A percentile compares a stretch with the other conserved stretches of the same genome.
These are phyloP conservation scores for Kwoniella mangroviensis DNA, from an alignment of 768 basidiomycete genomes.

Conservation along the genomic window DNA sequence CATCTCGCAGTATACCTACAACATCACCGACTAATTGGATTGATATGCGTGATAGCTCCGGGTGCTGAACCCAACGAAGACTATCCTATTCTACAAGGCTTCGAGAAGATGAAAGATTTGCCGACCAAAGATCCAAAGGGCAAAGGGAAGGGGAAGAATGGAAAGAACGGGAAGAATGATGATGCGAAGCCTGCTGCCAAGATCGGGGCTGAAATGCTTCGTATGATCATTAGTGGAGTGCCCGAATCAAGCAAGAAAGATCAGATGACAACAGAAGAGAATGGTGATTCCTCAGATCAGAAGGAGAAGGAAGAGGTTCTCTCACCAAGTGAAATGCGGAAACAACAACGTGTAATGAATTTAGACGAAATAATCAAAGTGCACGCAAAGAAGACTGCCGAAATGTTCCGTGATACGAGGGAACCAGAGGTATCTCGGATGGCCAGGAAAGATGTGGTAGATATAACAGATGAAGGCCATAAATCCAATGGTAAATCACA, in stretches of 20 bases:
- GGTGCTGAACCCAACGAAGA: slow-evolving; percentile 18
- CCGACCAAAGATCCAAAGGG: slow-evolving; percentile 27
- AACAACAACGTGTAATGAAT: neutral
- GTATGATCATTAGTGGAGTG: neutral
- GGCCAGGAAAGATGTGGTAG: neutral
- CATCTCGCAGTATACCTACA: too few species aligned
- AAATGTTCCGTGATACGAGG: neutral
- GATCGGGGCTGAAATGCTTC: neutral
- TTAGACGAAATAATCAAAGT: neutral
- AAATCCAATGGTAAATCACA: neutral
- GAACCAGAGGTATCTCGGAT: neutral
- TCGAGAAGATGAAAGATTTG: slow-evolving; percentile 34
- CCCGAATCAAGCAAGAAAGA: neutral
- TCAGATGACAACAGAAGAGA: neutral
- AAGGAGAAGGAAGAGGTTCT: neutral
- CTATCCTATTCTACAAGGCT: slow-evolving; percentile 35
- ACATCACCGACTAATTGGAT: too few species aligned
- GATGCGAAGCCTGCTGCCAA: neutral
- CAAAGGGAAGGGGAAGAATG: neutral
- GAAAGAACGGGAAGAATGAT: neutral
- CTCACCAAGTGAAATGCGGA: neutral
- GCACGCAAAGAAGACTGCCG: neutral
- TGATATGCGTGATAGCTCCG: neutral
- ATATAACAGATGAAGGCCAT: neutral
- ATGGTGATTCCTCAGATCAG: neutral